Base-by-base conservation (phyloP, 768 basidiomycete species). In the Steccherinum ochraceum region DNA sequence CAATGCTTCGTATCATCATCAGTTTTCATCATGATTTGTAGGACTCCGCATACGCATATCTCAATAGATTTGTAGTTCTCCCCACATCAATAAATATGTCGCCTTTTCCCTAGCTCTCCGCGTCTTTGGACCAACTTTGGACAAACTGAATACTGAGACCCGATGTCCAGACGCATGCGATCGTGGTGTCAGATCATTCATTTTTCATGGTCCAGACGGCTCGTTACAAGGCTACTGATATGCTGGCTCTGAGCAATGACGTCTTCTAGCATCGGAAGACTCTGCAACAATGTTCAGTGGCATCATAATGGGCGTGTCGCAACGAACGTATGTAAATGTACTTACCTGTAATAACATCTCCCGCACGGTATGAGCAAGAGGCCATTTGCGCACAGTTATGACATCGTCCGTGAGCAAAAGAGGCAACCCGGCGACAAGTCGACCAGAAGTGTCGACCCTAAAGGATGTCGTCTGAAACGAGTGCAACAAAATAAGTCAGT, bases 21-120 rank as follows among this genome's bases (percentile, higher is more conserved):
- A 25, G 19, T 45, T 19, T 39, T 49, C 40, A 25, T 54, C 50
- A 41, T 53, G 52, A 46, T 54, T 47, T 40, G 24, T 44, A 19
- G 20, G 25, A 45, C 43, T 50, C 16, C 51, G 40, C 53, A 52
- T 56, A 50, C 55, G 21, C 55, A n/a, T 35, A n/a, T 27, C 26
- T 23, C 16, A 46, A 35, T 24, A 51, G 24, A 3, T 24, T 43
- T 45, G 44, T 45, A 45, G 20, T 23, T 19, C 44, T 13, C 20
- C 23, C 20, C 44, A 11, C 16, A 5, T 13, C 44, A 21, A 45
- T 24, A n/a, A 7, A 16, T 18, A 16, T 42, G 7, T 42, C 4
- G 23, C 16, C 18, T 42, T 16, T 18, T n/a, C 4, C 16, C 4
- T 4, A 24, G 10, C 21, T 24, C 21, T 25, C 13, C 5, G 4